These are phyloP conservation scores for Colletotrichum incanum DNA, from an alignment of 2,329 filamentous ascomycete species.

Conservation along the genomic window DNA sequence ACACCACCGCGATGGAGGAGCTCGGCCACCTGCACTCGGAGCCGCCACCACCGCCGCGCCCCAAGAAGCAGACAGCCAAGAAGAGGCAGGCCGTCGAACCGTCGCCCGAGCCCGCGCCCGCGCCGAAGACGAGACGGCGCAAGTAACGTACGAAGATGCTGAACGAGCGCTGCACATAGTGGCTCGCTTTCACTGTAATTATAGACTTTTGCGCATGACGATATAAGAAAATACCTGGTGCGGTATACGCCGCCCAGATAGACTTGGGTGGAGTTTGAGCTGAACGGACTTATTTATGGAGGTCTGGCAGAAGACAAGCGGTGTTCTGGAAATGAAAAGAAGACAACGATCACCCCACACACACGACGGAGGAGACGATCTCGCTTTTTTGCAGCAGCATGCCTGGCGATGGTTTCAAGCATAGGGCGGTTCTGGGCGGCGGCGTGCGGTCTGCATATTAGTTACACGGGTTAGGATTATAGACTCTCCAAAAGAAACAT, in stretches of 20 bases:
- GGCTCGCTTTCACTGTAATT: conserved; percentile 27
- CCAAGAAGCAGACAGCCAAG: conserved; percentile 64
- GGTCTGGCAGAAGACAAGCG: conserved; percentile 5
- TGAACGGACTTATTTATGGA: neutral
- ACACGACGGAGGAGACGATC: neutral
- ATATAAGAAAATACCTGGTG: conserved; percentile 6
- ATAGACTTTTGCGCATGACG: conserved; percentile 18
- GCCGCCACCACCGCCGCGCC: conserved; percentile 66
- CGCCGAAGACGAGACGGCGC: conserved; percentile 46
- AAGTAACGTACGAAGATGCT: conserved; percentile 30
- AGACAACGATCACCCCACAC: neutral
- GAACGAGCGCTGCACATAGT: neutral
- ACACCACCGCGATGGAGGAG: conserved; percentile 71
- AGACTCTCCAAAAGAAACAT: conserved; percentile 34
- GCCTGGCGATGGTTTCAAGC: conserved; percentile 16
- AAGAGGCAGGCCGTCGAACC: conserved; percentile 62
- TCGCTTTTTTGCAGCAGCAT: conserved; percentile 22
- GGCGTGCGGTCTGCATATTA: conserved; percentile 20
- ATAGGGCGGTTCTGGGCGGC: conserved; percentile 20
- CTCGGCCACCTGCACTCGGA: conserved; percentile 72
- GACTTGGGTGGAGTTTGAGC: conserved; percentile 16
- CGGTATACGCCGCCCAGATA: conserved; percentile 11
- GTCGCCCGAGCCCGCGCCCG: conserved; percentile 45
- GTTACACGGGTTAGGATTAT: neutral
- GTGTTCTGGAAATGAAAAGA: conserved; percentile 1